Conservation (phyloP, 176 grass and related monocot genomes). For the Miscanthus lutarioriparius region DNA sequence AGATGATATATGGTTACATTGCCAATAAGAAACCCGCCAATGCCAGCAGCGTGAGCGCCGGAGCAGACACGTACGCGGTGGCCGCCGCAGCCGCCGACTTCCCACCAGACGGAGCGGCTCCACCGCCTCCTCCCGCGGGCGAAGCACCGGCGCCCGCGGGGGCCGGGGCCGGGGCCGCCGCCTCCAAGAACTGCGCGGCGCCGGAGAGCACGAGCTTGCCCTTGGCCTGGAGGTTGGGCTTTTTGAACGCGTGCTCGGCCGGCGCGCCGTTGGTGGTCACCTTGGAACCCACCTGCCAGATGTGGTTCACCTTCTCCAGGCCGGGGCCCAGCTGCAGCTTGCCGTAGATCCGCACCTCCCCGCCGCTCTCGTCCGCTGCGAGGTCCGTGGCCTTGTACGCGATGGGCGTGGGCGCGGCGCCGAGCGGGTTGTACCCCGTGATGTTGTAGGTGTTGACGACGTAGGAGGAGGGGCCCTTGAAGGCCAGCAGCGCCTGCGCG, state of each 20-base stretch:
- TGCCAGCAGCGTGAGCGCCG: slow-evolving; percentile 10
- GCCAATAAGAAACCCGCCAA: slow-evolving; percentile 25
- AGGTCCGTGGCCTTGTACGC: slow-evolving; percentile 39
- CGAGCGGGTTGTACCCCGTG: slow-evolving; percentile 9
- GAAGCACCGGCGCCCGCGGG: not conserved
- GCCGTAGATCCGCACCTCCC: slow-evolving; percentile 58
- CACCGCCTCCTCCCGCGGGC: not conserved
- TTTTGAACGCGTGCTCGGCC: slow-evolving; percentile 41
- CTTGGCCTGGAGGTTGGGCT: slow-evolving; percentile 46
- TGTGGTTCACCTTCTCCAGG: slow-evolving; percentile 49
- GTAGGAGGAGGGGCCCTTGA: not conserved
- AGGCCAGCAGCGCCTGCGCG: slow-evolving; percentile 60
- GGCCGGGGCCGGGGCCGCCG: slow-evolving; percentile 8
- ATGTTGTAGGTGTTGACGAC: slow-evolving; percentile 60
- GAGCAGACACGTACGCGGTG: not conserved
- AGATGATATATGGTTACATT: not conserved
- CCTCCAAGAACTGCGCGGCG: not conserved
- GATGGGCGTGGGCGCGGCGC: slow-evolving; percentile 16
- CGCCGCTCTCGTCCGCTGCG: slow-evolving; percentile 44
- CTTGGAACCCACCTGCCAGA: slow-evolving; percentile 70
- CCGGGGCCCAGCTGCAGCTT: slow-evolving; percentile 50
- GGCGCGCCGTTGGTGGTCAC: slow-evolving; percentile 48
- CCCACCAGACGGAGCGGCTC: slow-evolving; percentile 6
- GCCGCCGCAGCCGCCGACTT: not conserved
- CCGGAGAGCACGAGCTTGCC: slow-evolving; percentile 43